Base-by-base conservation (phyloP, 257 asterid species). In the Capsicum pubescens region DNA sequence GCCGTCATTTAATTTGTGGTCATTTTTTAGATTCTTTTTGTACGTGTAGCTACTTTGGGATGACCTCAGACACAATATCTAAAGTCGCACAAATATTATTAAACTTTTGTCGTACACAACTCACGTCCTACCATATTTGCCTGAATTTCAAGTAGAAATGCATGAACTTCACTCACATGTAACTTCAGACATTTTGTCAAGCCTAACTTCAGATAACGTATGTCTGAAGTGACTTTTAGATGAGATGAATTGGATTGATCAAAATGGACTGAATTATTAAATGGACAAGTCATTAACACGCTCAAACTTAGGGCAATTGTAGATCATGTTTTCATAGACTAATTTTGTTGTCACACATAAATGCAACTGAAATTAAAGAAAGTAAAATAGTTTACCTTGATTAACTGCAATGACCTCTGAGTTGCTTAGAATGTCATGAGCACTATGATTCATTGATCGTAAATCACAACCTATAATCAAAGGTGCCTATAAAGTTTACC, bases 401-500 rank as follows among this genome's bases (percentile, higher is more conserved):
- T 93, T 97, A 36, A 97, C 95, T 48, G 92, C 97, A 82, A 97
- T 95, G 32, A 93, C 99, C 82, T 97, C 98, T 68, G 81, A 71
- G 55, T 97, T 97, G 87, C 95, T 91, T 13, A 97, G 88, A 60
- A 95, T 76, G 17, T 61, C 84, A 13, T 83, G 59, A 17, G 98
- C 88, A 69, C 16, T 82, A 52, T 19, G 82, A 89, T 93, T 88
- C 87, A 93, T 83, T 8, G 96, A 91, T 79, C 99, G 91, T 70
- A 97, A 42, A 84, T 97, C 98, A 68, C 99, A 97, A 59, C 99
- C 99, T 35, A 97, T 92, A 55, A 97, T 80, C 68, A 97, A 88
- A 79, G 99, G 99, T 63, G 99, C 98, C 99, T 96, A 69, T 48
- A 86, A 77, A 52, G 26, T 77, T 77, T 21, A 77, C 81, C 81